Conservation (phyloP, 352 stramenopile genomes). For the Pythium sp. region DNA sequence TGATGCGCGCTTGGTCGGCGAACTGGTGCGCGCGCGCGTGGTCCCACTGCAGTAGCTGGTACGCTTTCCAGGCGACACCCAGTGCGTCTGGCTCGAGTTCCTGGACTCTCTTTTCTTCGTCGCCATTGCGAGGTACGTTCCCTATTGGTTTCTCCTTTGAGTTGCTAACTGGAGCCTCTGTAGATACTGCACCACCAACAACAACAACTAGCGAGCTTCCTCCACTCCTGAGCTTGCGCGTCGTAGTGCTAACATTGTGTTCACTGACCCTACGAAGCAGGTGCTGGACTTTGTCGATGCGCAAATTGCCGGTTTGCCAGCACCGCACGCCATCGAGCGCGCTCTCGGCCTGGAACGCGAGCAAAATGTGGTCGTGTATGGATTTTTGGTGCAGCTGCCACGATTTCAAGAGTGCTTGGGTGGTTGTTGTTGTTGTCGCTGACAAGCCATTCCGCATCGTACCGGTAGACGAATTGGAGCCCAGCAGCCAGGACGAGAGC, state of each 20-base stretch:
- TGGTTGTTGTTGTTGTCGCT: neutral
- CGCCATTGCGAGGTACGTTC: neutral
- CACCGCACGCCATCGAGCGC: conserved; percentile 23
- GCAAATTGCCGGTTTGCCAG: conserved; percentile 20
- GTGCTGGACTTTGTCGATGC: conserved; percentile 10
- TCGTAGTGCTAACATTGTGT: neutral
- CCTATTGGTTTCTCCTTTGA: neutral
- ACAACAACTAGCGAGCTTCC: neutral
- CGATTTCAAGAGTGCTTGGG: conserved; percentile 20
- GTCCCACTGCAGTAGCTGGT: conserved; percentile 37
- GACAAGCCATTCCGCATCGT: neutral
- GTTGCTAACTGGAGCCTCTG: neutral
- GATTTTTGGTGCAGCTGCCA: conserved; percentile 22
- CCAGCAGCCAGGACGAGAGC: conserved; percentile 14
- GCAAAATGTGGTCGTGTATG: conserved; percentile 32
- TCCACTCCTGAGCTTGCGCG: neutral
- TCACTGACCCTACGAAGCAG: conserved; percentile 4
- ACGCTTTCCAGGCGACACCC: conserved; percentile 31
- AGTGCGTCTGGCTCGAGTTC: conserved; percentile 26
- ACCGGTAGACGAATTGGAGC: neutral
- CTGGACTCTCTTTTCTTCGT: neutral
- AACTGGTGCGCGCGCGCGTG: conserved; percentile 32
- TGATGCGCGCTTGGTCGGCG: conserved; percentile 28
- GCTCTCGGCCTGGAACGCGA: conserved; percentile 33
- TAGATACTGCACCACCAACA: neutral